A percentile compares a stretch with the other conserved stretches of the same genome.
These are phyloP conservation scores for Colletotrichum lupini DNA, from an alignment of 2,329 filamentous ascomycete genomes.

Conservation along the genomic window DNA sequence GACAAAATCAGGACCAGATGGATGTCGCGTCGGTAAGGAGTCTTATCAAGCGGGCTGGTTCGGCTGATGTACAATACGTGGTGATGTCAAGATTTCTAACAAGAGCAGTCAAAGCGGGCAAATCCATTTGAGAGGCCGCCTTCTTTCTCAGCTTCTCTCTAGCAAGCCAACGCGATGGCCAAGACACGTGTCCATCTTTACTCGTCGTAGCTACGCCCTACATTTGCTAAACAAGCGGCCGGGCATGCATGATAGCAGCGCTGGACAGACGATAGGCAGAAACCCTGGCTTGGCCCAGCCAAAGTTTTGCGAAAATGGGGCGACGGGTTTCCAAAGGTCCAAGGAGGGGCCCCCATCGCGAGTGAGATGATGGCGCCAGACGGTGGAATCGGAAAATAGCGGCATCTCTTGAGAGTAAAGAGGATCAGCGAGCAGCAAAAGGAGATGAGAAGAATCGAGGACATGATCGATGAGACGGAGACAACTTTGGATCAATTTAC, in stretches of 20 bases:
- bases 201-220: background rate
- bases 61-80: background rate
- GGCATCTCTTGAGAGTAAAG: background rate
- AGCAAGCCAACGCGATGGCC: background rate
- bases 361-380: background rate
- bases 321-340: background rate
- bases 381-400: background rate
- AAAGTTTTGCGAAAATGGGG: background rate
- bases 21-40: background rate
- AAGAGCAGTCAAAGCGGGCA: constrained; percentile 9
- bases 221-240: background rate
- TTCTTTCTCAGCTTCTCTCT: background rate
- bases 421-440: no score
- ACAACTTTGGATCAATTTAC: background rate
- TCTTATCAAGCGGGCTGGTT: background rate
- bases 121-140: background rate
- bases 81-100: constrained; percentile 9
- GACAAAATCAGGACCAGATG: background rate
- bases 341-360: background rate
- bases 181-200: constrained; percentile 2
- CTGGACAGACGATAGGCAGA: background rate
- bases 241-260: background rate
- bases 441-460: background rate
- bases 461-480: background rate
- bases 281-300: background rate